A percentile compares a stretch with the other conserved stretches of the same genome.
These are phyloP conservation scores for Tirmania nivea DNA, from an alignment of 495 filamentous ascomycete species.

Conservation along the genomic window DNA sequence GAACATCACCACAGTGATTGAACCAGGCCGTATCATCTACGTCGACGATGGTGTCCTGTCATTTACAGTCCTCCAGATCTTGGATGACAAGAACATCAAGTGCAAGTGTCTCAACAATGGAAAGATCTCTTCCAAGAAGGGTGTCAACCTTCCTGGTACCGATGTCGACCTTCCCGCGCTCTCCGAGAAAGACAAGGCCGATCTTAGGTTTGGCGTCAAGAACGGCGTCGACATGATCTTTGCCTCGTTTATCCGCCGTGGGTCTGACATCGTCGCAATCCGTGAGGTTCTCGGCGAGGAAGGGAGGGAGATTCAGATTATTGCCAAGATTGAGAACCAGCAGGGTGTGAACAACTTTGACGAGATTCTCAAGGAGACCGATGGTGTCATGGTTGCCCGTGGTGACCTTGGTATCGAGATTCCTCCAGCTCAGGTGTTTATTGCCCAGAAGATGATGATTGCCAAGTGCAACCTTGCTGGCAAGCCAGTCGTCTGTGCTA, in stretches of 20 bases:
- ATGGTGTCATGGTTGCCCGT: conserved; percentile 99
- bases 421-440: conserved; percentile 91
- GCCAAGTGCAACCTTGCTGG: conserved; percentile 99
- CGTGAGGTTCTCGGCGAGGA: conserved; percentile 76
- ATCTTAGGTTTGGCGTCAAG: conserved; percentile 86
- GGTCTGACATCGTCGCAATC: conserved; percentile 76
- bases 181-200: conserved; percentile 92
- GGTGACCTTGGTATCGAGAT: conserved; percentile 98
- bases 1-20: conserved; percentile 98
- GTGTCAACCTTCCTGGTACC: conserved; percentile 94
- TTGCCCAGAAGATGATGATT: conserved; percentile 99
- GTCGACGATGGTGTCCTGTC: conserved; percentile 95
- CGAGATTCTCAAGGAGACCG: conserved; percentile 86
- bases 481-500: conserved; percentile 83
- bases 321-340: conserved; percentile 99
- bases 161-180: conserved; percentile 94
- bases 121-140: conserved; percentile 93
- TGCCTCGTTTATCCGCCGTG: conserved; percentile 90
- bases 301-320: conserved; percentile 95
- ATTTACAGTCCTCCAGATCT: conserved; percentile 73
- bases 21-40: conserved; percentile 83
- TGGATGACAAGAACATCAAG: conserved; percentile 69
- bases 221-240: conserved; percentile 98
- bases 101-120: conserved; percentile 83
- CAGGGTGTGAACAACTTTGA: conserved; percentile 98